Evolutionary conservation across 2,329 filamentous ascomycete genomes (phyloP).

Genomic region (Pestalotiopsis sp.): DNA sequence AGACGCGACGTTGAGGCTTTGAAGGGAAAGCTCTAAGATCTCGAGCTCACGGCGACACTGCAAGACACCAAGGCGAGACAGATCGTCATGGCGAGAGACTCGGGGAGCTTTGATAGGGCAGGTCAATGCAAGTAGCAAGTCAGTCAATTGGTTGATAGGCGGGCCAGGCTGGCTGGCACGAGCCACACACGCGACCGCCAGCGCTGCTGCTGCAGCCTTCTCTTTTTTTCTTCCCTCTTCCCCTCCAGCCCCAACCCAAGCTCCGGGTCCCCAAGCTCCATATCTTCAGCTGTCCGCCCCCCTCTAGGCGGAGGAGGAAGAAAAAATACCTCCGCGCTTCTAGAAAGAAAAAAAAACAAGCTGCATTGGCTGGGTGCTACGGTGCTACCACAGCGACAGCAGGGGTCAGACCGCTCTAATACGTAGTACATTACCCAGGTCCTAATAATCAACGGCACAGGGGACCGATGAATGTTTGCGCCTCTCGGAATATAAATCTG

Average conservation of each 20-base stretch:
- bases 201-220: background rate
- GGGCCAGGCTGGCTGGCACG: background rate
- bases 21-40: background rate
- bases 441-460: background rate
- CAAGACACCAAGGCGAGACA: conserved; percentile 7
- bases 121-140: background rate
- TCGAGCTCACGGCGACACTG: background rate
- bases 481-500: background rate
- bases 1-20: background rate
- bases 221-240: background rate
- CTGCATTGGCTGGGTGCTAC: background rate
- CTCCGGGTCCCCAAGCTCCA: background rate
- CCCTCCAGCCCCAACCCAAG: background rate
- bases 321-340: background rate
- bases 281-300: background rate
- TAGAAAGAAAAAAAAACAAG: background rate
- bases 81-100: background rate
- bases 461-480: background rate
- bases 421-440: background rate
- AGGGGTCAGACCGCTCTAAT: background rate
- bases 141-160: conserved; percentile 3
- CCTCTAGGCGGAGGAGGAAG: background rate
- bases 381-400: background rate
- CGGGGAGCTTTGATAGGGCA: background rate
- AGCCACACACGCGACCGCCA: background rate